Evolutionary conservation across 208 protist genomes (phyloP), one percentile per base, ranked within the genome.

Genomic region (Lotmaria passim): DNA sequence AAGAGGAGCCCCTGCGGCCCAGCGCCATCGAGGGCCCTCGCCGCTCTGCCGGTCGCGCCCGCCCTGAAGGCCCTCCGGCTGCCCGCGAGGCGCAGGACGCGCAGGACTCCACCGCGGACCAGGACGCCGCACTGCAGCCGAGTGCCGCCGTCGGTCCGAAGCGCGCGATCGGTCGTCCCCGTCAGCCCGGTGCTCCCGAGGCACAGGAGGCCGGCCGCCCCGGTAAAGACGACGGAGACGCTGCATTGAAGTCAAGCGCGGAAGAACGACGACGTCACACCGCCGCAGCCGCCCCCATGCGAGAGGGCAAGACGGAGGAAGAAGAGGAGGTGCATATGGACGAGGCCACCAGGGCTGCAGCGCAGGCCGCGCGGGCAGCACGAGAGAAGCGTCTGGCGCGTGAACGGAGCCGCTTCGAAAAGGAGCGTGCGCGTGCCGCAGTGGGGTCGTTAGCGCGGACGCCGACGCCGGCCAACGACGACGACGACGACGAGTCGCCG

Each of bases 41-140:
- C 31, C n/a, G 57, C 3, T 17, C 47, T 15, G 24, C 47, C 7
- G 47, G 47, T 21, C 47, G 47, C 3, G 8, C 23, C 23, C 47
- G 47, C 7, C 10, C 10, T 21, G 23, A 8, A 12, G 47, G 7
- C 23, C 10, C 47, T 10, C 47, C 47, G 4, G 47, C 8, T 7
- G 47, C 23, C 23, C 7, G 24, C 23, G 47, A 52, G 5, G 47
- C 7, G 7, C 23, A 10, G 1, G 23, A 7, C 23, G 17, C 19
- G 47, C 10, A 11, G 0, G 47, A 52, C 17, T 17, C 24, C 23
- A 23, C 24, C 23, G 23, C 7, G 21, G 47, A 52, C 17, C 23
- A 63, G 8, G 57, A 63, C 41, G 41, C 21, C 17, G 31, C 57
- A 34, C 57, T 63, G 57, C 8, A 44, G 28, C 57, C 57, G 7